These are phyloP conservation scores for Pneumocystis murina DNA, from an alignment of 1,139 yeast genomes.

Conservation along the genomic window DNA sequence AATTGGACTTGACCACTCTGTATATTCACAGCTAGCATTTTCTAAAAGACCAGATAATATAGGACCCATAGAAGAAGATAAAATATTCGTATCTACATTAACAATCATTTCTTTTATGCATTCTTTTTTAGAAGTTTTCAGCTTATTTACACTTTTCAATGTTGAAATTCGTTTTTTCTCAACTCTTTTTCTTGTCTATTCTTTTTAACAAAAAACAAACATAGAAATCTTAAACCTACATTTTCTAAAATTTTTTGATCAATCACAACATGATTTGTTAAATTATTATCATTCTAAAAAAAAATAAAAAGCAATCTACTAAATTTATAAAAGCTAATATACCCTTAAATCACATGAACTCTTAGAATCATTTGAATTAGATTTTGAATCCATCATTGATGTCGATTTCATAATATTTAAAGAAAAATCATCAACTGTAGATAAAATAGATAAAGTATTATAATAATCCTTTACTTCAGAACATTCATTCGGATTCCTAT, in stretches of 20 bases:
- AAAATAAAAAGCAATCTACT: not conserved
- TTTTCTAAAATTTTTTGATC: not conserved
- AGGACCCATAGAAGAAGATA: constrained; percentile 9
- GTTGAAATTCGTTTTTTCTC: not conserved
- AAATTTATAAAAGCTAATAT: not conserved
- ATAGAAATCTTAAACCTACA: not conserved
- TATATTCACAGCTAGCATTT: constrained; percentile 6
- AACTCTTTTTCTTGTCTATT: not conserved
- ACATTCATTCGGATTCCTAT: not conserved
- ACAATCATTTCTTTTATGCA: constrained; percentile 16
- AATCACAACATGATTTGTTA: not conserved
- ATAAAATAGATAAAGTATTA: not conserved
- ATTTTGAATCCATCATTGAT: not conserved
- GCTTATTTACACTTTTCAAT: constrained; percentile 9
- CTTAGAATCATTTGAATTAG: not conserved
- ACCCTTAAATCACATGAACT: not conserved
- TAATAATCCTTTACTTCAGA: no score
- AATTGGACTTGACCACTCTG: constrained; percentile 12
- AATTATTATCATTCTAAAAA: not conserved
- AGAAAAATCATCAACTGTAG: not conserved
- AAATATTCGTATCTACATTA: constrained; percentile 12
- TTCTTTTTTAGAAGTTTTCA: constrained; percentile 13
- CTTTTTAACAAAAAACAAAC: not conserved
- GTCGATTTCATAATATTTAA: not conserved
- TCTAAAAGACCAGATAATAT: constrained; percentile 8